These are phyloP conservation scores for Gremmenia infestans DNA, from an alignment of 2,329 filamentous ascomycete species.

Conservation along the genomic window DNA sequence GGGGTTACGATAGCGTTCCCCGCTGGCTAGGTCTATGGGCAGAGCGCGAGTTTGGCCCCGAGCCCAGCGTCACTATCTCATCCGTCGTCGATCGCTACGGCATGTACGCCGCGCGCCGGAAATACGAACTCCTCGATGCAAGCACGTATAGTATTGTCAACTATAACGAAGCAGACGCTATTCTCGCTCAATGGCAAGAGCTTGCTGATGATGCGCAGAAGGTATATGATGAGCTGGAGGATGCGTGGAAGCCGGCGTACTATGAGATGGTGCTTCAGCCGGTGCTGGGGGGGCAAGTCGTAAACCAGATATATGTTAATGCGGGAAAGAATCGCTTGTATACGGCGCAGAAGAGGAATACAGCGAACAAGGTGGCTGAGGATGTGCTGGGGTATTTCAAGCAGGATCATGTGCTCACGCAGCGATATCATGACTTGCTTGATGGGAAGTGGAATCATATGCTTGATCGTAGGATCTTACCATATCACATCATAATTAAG, in stretches of 20 bases:
- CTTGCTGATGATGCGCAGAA: constrained; percentile 50
- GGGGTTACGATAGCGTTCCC: constrained; percentile 49
- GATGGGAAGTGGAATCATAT: constrained; percentile 60
- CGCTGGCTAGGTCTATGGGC: constrained; percentile 55
- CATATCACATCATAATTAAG: neutral
- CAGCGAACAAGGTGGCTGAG: constrained; percentile 49
- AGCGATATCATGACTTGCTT: constrained; percentile 52
- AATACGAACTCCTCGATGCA: constrained; percentile 57
- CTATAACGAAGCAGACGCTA: constrained; percentile 57
- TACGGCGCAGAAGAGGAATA: constrained; percentile 51
- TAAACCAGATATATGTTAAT: constrained; percentile 49
- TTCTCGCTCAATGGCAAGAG: constrained; percentile 50
- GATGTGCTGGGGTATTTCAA: constrained; percentile 49
- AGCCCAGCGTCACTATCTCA: constrained; percentile 44
- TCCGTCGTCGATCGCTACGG: constrained; percentile 51
- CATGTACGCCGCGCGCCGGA: constrained; percentile 51
- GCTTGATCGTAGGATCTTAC: constrained; percentile 43
- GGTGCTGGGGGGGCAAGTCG: constrained; percentile 50
- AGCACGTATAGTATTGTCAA: constrained; percentile 56
- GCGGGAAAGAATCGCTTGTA: constrained; percentile 50
- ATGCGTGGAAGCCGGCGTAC: constrained; percentile 50
- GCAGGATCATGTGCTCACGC: constrained; percentile 51
- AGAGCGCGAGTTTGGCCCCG: constrained; percentile 49
- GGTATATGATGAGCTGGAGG: constrained; percentile 50
- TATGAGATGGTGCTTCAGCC: constrained; percentile 60